Base-by-base conservation (phyloP, 805 yeast species). In the Candida pini region DNA sequence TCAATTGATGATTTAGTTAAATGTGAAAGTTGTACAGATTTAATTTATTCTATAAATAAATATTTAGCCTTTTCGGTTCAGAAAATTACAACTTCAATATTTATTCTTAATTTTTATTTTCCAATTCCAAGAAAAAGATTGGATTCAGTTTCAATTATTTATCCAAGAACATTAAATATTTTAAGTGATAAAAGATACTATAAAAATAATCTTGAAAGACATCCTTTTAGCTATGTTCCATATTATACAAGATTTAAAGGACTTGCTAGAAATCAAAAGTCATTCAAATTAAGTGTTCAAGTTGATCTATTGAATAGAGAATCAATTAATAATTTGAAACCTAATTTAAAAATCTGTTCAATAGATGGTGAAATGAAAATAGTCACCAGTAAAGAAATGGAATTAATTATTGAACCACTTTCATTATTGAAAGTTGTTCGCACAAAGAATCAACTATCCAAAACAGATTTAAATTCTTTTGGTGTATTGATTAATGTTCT, bases 61-160 rank as follows among this genome's bases (percentile, higher is more conserved):
- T 28, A 38, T n/a, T 29, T 56, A 13, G 49, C 48, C 1, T 55
- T 51, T 40, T 47, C 58, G 2, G 42, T 44, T 14, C 41, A 45
- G 13, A 40, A 44, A 16, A 26, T 38, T 6, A 35, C 45, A 4
- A 18, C 47, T 6, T 41, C 49, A 4, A 30, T 28, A 10, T 39
- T 45, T 20, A 34, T 26, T 21, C 45, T 54, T 30, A 43, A 43
- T 21, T 49, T 56, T 18, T 47, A 47, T 20, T 19, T 54, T 5
- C 60, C 61, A 3, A 41, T 51, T 18, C 56, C 58, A 2, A 34
- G 42, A 5, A 47, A 47, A 25, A 29, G 25, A 2, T n/a, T 42
- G 15, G 27, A 38, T 32, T 12, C 34, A 34, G 28, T 35, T 22
- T 34, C 43, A 44, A 23, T 45, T 24, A 9, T 40, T 21, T 36